These are phyloP conservation scores for Penicillium sp. DNA, from an alignment of 2,329 filamentous ascomycete genomes.

Conservation along the genomic window DNA sequence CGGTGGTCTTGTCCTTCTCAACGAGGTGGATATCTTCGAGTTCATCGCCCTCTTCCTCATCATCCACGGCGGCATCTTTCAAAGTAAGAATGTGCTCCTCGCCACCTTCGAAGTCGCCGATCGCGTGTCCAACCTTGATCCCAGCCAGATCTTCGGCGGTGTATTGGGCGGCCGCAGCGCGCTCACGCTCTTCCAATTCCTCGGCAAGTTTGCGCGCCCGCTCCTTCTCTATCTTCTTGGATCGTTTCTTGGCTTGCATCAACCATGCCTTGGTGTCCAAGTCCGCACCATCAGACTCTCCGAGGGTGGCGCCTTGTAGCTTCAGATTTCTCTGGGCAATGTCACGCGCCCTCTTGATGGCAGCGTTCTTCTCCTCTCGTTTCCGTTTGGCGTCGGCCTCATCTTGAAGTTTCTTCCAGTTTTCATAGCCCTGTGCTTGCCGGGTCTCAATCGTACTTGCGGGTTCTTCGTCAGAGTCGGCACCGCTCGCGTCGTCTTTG, in stretches of 20 bases:
- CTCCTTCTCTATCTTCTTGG: conserved; percentile 81
- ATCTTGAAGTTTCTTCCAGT: conserved; percentile 64
- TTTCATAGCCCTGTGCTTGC: conserved; percentile 48
- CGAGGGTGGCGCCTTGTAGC: conserved; percentile 81
- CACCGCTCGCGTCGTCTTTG: conserved; percentile 50
- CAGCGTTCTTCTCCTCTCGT: conserved; percentile 78
- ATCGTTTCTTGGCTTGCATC: conserved; percentile 85
- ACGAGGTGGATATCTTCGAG: conserved; percentile 56
- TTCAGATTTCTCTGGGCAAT: conserved; percentile 73
- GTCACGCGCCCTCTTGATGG: conserved; percentile 86
- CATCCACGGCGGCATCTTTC: conserved; percentile 87
- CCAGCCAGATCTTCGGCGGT: conserved; percentile 84
- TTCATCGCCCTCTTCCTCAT: conserved; percentile 87
- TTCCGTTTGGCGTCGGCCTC: conserved; percentile 73
- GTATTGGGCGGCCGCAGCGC: conserved; percentile 72
- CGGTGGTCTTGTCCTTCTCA: conserved; percentile 52
- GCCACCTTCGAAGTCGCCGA: conserved; percentile 74
- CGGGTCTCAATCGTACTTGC: conserved; percentile 80
- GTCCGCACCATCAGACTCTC: conserved; percentile 69
- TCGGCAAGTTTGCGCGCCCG: conserved; percentile 72
- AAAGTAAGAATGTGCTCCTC: conserved; percentile 89
- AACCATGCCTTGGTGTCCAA: conserved; percentile 86
- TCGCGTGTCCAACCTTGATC: conserved; percentile 87
- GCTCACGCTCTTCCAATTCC: conserved; percentile 77
- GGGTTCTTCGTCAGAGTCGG: conserved; percentile 66